These are phyloP conservation scores for Colletotrichum sp. DNA, from an alignment of 2,329 filamentous ascomycete genomes.

Conservation along the genomic window DNA sequence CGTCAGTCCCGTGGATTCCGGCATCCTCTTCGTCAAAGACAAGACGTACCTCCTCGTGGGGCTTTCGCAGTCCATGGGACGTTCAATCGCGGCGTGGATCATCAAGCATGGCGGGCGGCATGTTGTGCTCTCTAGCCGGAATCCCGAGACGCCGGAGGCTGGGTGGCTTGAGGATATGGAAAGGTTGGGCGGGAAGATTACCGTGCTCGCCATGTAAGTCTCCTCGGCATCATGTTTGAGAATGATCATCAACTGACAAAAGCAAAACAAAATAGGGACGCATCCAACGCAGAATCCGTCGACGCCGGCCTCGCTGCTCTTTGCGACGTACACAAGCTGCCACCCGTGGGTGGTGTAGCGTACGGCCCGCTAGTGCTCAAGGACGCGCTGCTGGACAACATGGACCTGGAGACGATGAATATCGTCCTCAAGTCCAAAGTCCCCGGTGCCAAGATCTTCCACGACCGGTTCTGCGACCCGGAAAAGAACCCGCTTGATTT, in stretches of 20 bases:
- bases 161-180: neutral
- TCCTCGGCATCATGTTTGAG: conserved; percentile 20
- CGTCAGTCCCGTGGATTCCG: neutral
- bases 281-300: conserved; percentile 17
- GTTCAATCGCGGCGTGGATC: conserved; percentile 40
- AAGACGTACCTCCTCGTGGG: conserved; percentile 37
- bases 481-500: conserved; percentile 33
- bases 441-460: conserved; percentile 31
- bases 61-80: conserved; percentile 32
- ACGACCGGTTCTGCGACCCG: conserved; percentile 29
- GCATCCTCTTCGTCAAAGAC: conserved; percentile 19
- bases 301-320: conserved; percentile 20
- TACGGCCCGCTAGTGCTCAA: conserved; percentile 50
- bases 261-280: neutral
- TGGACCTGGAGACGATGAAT: conserved; percentile 28
- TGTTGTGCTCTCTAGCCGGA: conserved; percentile 40
- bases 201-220: neutral
- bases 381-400: conserved; percentile 36
- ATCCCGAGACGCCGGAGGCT: conserved; percentile 25
- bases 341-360: conserved; percentile 43
- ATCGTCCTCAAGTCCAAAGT: conserved; percentile 38
- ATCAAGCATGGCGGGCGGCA: conserved; percentile 33
- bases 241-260: conserved; percentile 6
- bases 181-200: neutral
- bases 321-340: conserved; percentile 19